phyloP scores from a whole-genome alignment of 1,284 basidiomycete genomes.

The Agaricales sp. region DNA sequence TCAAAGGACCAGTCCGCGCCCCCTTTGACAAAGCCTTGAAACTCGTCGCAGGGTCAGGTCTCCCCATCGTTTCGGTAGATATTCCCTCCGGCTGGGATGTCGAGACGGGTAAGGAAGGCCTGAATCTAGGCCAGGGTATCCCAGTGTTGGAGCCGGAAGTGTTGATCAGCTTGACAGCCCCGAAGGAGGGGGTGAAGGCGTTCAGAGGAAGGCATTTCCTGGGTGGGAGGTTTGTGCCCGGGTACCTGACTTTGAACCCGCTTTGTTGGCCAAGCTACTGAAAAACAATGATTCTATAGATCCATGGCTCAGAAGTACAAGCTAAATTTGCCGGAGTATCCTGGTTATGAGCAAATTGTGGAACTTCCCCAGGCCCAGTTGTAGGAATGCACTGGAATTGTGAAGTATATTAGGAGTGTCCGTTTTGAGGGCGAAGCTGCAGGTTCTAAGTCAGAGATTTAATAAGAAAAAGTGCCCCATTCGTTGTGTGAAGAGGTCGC shows the following conservation, averaged over 20 bases:
- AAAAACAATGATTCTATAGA: constrained; percentile 25
- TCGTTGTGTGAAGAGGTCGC: too few species aligned
- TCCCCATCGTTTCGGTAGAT: constrained; percentile 87
- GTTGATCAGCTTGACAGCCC: constrained; percentile 86
- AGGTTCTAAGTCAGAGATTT: too few species aligned
- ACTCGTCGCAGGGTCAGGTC: constrained; percentile 49
- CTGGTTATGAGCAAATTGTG: constrained; percentile 72
- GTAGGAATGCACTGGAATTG: constrained; percentile 18
- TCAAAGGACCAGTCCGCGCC: constrained; percentile 77
- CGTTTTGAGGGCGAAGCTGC: too few species aligned
- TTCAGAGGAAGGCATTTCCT: constrained; percentile 86
- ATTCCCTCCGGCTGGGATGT: constrained; percentile 97
- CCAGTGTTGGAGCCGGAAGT: constrained; percentile 67
- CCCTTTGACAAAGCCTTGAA: constrained; percentile 79
- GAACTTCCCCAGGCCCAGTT: constrained; percentile 35
- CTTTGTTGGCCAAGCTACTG: neutral
- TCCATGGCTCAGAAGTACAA: constrained; percentile 60
- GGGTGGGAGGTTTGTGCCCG: constrained; percentile 86
- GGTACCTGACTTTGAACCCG: constrained; percentile 33
- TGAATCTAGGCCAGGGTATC: constrained; percentile 11
- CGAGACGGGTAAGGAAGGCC: constrained; percentile 58
- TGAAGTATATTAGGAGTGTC: constrained; percentile 12
- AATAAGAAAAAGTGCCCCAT: too few species aligned
- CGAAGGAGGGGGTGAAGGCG: constrained; percentile 75
- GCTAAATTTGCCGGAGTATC: constrained; percentile 72